Percentiles rank a stretch among this genome's conserved stretches.
Evolutionary conservation across 441 rosid genomes (phyloP).

Genomic region (Aleurites moluccanus): DNA sequence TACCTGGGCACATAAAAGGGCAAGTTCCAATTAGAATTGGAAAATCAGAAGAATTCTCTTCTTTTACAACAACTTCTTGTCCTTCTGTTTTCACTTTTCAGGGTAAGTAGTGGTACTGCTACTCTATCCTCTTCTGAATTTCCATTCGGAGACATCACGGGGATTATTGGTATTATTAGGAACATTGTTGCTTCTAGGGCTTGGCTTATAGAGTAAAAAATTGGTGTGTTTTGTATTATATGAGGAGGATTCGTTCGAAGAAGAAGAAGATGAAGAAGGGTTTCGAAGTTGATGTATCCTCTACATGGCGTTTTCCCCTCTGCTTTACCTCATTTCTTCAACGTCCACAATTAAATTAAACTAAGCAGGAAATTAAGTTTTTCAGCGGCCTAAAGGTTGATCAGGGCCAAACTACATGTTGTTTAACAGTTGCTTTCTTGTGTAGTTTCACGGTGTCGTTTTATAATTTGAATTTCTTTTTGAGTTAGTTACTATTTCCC

Average conservation of each 20-base stretch:
- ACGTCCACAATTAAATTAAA: neutral
- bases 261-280: slow-evolving; percentile 2
- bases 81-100: neutral
- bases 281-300: slow-evolving; percentile 7
- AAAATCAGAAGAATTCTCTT: slow-evolving; percentile 25
- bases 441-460: too few species aligned
- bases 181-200: slow-evolving; percentile 6
- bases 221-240: neutral
- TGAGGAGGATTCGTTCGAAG: slow-evolving; percentile 1
- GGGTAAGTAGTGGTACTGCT: neutral
- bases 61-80: slow-evolving; percentile 18
- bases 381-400: neutral
- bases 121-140: slow-evolving; percentile 11
- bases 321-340: too few species aligned
- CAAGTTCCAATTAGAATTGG: slow-evolving; percentile 65
- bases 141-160: slow-evolving; percentile 10
- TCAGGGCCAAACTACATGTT: neutral
- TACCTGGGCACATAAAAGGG: slow-evolving; percentile 91
- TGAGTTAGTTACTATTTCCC: too few species aligned
- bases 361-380: neutral
- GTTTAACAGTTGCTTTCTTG: neutral
- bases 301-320: slow-evolving; percentile 6
- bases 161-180: slow-evolving; percentile 1
- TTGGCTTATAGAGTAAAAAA: slow-evolving; percentile 3
- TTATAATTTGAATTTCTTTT: too few species aligned